phyloP scores from a whole-genome alignment of 2,329 filamentous ascomycete genomes.

The Venturiaceae sp. region DNA sequence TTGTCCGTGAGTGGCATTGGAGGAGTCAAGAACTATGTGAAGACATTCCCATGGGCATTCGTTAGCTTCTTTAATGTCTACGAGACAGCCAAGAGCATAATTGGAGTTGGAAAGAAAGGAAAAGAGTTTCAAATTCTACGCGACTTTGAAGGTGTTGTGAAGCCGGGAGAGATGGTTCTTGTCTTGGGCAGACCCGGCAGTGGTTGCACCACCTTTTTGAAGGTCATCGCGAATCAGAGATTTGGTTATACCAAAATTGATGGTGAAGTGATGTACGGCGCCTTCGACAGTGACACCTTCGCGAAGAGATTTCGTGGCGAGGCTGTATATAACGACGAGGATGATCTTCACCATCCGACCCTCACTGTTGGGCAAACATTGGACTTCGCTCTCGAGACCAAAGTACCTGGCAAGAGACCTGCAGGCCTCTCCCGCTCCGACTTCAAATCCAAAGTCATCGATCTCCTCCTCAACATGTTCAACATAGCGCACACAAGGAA shows the following conservation, averaged over 20 bases:
- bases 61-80: slow-evolving; percentile 67
- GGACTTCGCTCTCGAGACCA: slow-evolving; percentile 74
- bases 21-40: slow-evolving; percentile 60
- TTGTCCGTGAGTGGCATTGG: slow-evolving; percentile 69
- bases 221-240: slow-evolving; percentile 44
- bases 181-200: slow-evolving; percentile 67
- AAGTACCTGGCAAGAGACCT: slow-evolving; percentile 72
- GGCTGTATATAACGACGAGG: slow-evolving; percentile 77
- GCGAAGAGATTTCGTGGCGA: slow-evolving; percentile 65
- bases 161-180: slow-evolving; percentile 81
- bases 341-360: slow-evolving; percentile 77
- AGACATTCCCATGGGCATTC: slow-evolving; percentile 71
- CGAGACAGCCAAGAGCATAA: slow-evolving; percentile 50
- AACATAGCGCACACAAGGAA: slow-evolving; percentile 77
- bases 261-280: slow-evolving; percentile 70
- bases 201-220: slow-evolving; percentile 46
- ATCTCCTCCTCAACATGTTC: slow-evolving; percentile 78
- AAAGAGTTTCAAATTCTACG: slow-evolving; percentile 65
- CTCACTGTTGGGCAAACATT: slow-evolving; percentile 83
- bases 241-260: slow-evolving; percentile 50
- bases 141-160: slow-evolving; percentile 54
- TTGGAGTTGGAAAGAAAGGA: slow-evolving; percentile 59
- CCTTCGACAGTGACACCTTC: slow-evolving; percentile 62
- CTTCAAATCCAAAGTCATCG: slow-evolving; percentile 68
- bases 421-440: slow-evolving; percentile 60